A percentile compares a stretch with the other conserved stretches of the same genome.
These are phyloP conservation scores for Dovyalis caffra DNA, from an alignment of 345 rosid species.

Conservation along the genomic window DNA sequence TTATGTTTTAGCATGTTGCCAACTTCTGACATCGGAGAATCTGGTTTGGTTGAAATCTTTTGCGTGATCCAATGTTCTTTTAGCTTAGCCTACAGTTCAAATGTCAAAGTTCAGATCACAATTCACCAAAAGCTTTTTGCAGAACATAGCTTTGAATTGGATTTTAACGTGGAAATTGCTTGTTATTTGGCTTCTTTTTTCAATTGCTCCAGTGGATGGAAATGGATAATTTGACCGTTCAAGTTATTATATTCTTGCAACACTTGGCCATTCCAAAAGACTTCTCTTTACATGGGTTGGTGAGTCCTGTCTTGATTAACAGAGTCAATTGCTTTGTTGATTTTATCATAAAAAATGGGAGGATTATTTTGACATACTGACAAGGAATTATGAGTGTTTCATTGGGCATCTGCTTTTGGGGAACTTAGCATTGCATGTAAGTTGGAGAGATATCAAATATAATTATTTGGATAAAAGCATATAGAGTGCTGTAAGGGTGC, in stretches of 20 bases:
- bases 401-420: not conserved
- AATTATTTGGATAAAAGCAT: conserved; percentile 1
- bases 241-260: not conserved
- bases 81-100: not conserved
- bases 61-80: not conserved
- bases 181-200: conserved; percentile 12
- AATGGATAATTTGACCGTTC: conserved; percentile 7
- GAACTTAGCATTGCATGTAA: not conserved
- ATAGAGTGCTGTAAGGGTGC: not conserved
- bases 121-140: not conserved
- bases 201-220: conserved; percentile 8
- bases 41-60: not conserved
- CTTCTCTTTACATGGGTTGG: conserved; percentile 6
- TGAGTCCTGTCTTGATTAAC: conserved; percentile 10
- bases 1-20: not conserved
- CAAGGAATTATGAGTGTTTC: not conserved
- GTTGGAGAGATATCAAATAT: conserved; percentile 2
- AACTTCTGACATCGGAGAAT: not conserved
- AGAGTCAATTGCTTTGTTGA: conserved; percentile 1
- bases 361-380: not conserved
- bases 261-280: conserved; percentile 5
- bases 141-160: conserved; percentile 11
- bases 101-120: not conserved
- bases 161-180: conserved; percentile 6
- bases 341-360: not conserved